These are phyloP conservation scores for Aspergillus amoenus DNA, from an alignment of 2,329 filamentous ascomycete species.

Conservation along the genomic window DNA sequence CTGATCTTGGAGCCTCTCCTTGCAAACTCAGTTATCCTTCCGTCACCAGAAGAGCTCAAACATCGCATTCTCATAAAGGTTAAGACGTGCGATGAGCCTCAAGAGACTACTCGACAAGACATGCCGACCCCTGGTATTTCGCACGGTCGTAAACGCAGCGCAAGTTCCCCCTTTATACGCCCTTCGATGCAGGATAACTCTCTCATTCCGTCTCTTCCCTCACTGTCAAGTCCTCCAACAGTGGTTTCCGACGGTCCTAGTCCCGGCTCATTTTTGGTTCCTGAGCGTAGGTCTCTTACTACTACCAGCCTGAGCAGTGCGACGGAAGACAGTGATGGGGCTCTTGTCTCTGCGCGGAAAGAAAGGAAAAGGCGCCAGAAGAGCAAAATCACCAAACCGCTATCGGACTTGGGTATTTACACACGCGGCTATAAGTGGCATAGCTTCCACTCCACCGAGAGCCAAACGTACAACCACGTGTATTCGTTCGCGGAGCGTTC, in stretches of 20 bases:
- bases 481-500: constrained; percentile 91
- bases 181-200: constrained; percentile 61
- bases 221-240: constrained; percentile 54
- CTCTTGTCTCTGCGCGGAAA: constrained; percentile 51
- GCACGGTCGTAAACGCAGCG: constrained; percentile 59
- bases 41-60: constrained; percentile 82
- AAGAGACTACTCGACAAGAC: constrained; percentile 48
- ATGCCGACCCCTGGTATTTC: constrained; percentile 36
- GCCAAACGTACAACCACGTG: constrained; percentile 88
- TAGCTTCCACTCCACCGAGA: constrained; percentile 74
- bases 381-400: constrained; percentile 81
- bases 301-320: constrained; percentile 58
- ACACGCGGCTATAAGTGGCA: constrained; percentile 77
- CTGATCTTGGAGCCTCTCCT: constrained; percentile 76
- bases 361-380: constrained; percentile 62
- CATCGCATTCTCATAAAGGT: constrained; percentile 89
- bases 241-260: constrained; percentile 49
- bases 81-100: constrained; percentile 68
- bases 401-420: constrained; percentile 83
- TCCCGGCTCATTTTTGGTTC: constrained; percentile 45
- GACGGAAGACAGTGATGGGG: constrained; percentile 75
- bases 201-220: constrained; percentile 48
- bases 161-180: constrained; percentile 73
- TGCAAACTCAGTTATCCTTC: constrained; percentile 66
- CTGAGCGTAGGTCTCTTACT: constrained; percentile 54